Conservation (phyloP, 345 rosid species). For the Pseudoturritis turrita region DNA sequence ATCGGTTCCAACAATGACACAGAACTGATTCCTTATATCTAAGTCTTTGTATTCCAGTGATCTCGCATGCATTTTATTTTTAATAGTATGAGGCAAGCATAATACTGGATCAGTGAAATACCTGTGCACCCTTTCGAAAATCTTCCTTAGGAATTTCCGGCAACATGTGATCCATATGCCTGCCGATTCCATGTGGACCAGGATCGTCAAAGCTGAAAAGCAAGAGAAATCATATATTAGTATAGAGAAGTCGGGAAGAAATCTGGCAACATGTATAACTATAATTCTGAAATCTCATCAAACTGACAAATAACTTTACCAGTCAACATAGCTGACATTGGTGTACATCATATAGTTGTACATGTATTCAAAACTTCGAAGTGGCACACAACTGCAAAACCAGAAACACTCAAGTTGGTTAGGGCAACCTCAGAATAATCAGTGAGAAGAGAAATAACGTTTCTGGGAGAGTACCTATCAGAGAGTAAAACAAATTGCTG, state of each 20-base stretch:
- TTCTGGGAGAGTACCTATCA: slow-evolving; percentile 56
- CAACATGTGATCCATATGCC: slow-evolving; percentile 90
- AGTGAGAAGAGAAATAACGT: background rate
- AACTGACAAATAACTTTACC: slow-evolving; percentile 46
- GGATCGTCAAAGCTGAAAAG: slow-evolving; percentile 85
- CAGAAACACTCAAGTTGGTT: slow-evolving; percentile 21
- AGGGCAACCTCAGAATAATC: background rate
- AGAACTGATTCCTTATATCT: background rate
- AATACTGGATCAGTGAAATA: slow-evolving; percentile 18
- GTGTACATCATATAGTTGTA: slow-evolving; percentile 81
- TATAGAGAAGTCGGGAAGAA: background rate
- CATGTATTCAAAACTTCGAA: slow-evolving; percentile 77
- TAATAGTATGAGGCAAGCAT: background rate
- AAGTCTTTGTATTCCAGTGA: background rate
- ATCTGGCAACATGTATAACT: background rate
- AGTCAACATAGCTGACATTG: slow-evolving; percentile 83
- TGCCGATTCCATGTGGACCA: slow-evolving; percentile 96
- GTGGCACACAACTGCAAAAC: slow-evolving; percentile 83
- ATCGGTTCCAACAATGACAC: background rate
- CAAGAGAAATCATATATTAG: background rate
- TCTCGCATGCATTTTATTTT: slow-evolving; percentile 6
- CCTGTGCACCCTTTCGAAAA: slow-evolving; percentile 99
- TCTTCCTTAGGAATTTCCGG: slow-evolving; percentile 87
- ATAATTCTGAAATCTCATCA: background rate
- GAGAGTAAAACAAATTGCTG: slow-evolving; percentile 97